phyloP scores from a whole-genome alignment of 1,139 yeast species.

The Geotrichum citri-aurantii region DNA sequence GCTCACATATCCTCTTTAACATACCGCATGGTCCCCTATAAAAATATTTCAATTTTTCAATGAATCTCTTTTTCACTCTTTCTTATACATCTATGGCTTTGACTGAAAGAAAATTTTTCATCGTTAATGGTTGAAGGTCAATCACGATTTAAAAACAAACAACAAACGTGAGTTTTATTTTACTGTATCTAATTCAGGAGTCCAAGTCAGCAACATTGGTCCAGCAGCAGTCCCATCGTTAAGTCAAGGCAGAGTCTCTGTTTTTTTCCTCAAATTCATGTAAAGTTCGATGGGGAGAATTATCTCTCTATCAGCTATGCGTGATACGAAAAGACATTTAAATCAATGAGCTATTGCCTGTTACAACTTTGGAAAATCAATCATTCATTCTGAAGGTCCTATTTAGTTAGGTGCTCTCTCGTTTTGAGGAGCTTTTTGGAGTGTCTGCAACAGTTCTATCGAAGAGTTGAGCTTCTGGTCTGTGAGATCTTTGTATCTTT shows the following conservation, averaged over 20 bases:
- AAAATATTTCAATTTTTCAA: not conserved
- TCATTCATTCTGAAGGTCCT: conserved; percentile 45
- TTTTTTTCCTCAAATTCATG: conserved; percentile 33
- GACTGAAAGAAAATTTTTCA: not conserved
- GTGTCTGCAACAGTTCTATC: conserved; percentile 41
- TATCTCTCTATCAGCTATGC: not conserved
- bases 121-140: not conserved
- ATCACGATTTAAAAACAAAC: not conserved
- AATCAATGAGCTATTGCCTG: conserved; percentile 46
- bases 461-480: conserved; percentile 37
- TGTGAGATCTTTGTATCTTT: conserved; percentile 4
- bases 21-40: not conserved
- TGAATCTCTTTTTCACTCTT: not conserved
- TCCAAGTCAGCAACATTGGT: not conserved
- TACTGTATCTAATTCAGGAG: not conserved
- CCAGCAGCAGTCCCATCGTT: conserved; percentile 26
- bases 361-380: conserved; percentile 94
- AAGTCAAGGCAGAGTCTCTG: conserved; percentile 37
- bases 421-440: conserved; percentile 44
- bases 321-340: conserved; percentile 1
- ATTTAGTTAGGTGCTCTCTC: conserved; percentile 28
- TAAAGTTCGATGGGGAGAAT: not conserved
- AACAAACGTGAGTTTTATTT: not conserved
- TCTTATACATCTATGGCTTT: not conserved
- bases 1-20: not conserved